Base-by-base conservation (phyloP, 2,329 filamentous ascomycete species). In the Tolypocladium tropicale region DNA sequence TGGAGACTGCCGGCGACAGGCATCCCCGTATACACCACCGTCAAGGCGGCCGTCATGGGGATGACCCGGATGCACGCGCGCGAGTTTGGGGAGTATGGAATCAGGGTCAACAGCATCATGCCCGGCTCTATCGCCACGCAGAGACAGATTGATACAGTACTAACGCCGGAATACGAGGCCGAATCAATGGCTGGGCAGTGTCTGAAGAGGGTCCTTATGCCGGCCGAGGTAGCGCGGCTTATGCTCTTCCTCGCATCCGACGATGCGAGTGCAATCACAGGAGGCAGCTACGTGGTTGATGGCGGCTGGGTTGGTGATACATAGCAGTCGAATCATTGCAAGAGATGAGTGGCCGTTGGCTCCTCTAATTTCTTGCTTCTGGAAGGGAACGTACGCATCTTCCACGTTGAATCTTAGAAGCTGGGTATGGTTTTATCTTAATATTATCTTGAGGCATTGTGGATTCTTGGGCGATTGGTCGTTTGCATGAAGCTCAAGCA, bases 51-150 rank as follows among this genome's bases (percentile, higher is more conserved):
- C 0, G 64, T 81, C 36, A 77, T 82, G 66, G 79, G 78, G 53
- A 76, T 82, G 70, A 80, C 78, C 16, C 74, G 78, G 37, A 78
- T 75, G 4, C 80, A 79, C 74, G 73, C 78, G 3, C 74, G 77
- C 52, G 80, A 82, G 66, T 73, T 82, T 30, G 71, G 76, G 18
- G 73, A 76, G 60, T 65, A 67, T 41, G 72, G 73, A 46, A 78
- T 80, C 9, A 60, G 76, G 0, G 71, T 78, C 6, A 79, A 79
- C 54, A 77, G 74, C 56, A 72, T 80, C 33, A 75, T 78, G 73
- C 77, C 77, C 0, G 76, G 76, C 0, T 67, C 74, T 2, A 74
- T 78, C 34, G 74, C 73, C 1, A 79, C 76, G 7, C 64, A 73
- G 67, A 64, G 74, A 4, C 74, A 77, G 70, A 70, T 69, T 36